phyloP scores from a whole-genome alignment of 176 grass and related monocot genomes.

The Hyparrhenia diplandra region DNA sequence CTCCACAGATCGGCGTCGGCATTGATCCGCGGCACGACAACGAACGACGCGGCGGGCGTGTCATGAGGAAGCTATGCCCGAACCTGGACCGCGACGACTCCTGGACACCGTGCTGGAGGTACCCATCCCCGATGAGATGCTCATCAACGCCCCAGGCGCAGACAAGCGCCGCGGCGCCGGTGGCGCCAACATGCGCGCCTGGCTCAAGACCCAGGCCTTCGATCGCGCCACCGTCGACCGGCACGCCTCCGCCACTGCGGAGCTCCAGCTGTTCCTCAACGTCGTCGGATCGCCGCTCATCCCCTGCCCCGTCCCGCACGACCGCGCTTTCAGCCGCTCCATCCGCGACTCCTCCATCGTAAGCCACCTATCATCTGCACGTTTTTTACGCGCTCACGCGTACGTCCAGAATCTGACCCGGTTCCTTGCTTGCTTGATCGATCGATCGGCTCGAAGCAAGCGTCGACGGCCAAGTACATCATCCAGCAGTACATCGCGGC shows the following conservation, averaged over 20 bases:
- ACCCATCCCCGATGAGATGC: constrained; percentile 96
- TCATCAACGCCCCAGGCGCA: constrained; percentile 36
- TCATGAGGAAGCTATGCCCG: constrained; percentile 94
- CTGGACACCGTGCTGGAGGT: constrained; percentile 98
- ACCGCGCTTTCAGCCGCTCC: constrained; percentile 79
- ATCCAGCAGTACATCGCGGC: constrained; percentile 97
- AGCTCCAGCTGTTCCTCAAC: constrained; percentile 90
- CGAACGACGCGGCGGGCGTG: too few species aligned
- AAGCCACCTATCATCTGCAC: not conserved
- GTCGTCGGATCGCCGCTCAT: constrained; percentile 91
- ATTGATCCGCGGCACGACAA: too few species aligned
- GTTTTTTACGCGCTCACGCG: too few species aligned
- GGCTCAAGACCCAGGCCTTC: constrained; percentile 91
- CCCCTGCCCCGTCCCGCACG: constrained; percentile 78
- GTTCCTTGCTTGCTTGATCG: not conserved
- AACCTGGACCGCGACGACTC: constrained; percentile 80
- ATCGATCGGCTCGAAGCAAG: constrained; percentile 62
- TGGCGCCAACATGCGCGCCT: constrained; percentile 65
- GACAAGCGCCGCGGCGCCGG: constrained; percentile 51
- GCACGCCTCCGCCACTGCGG: constrained; percentile 38
- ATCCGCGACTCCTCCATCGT: constrained; percentile 90
- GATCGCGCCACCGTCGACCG: constrained; percentile 56
- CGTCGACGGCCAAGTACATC: constrained; percentile 96
- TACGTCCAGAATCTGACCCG: not conserved
- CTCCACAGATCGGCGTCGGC: not conserved